phyloP scores from a whole-genome alignment of 2,329 filamentous ascomycete species.

The Emmonsiellopsis sp. region DNA sequence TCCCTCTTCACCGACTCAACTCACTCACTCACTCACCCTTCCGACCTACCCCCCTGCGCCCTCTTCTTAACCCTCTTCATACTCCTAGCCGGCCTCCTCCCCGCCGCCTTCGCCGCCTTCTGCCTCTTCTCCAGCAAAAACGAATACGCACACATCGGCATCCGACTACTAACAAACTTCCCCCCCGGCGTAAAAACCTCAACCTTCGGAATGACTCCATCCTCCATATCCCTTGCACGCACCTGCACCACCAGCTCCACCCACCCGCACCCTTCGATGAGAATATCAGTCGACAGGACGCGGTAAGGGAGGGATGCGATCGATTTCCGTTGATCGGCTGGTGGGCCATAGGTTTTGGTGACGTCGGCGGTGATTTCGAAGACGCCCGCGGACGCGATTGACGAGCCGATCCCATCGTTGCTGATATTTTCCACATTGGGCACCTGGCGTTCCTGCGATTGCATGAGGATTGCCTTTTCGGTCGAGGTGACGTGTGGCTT shows the following conservation, averaged over 20 bases:
- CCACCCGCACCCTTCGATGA: slow-evolving; percentile 91
- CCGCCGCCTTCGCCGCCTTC: slow-evolving; percentile 23
- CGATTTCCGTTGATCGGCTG: slow-evolving; percentile 57
- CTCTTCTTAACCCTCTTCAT: neutral
- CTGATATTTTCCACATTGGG: slow-evolving; percentile 55
- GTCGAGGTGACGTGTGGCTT: slow-evolving; percentile 67
- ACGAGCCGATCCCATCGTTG: slow-evolving; percentile 47
- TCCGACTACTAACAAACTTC: slow-evolving; percentile 11
- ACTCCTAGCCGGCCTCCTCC: slow-evolving; percentile 16
- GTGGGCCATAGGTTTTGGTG: slow-evolving; percentile 68
- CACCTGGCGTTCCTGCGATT: slow-evolving; percentile 53
- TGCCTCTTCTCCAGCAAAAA: slow-evolving; percentile 13
- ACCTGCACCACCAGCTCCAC: slow-evolving; percentile 80
- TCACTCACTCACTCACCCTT: neutral
- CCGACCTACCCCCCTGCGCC: neutral
- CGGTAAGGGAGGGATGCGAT: slow-evolving; percentile 61
- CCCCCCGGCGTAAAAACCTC: slow-evolving; percentile 82
- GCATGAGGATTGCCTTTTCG: slow-evolving; percentile 67
- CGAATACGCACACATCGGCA: slow-evolving; percentile 8
- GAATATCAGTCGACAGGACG: slow-evolving; percentile 70
- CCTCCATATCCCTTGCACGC: slow-evolving; percentile 42
- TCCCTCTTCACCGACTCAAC: too few relatives aligned
- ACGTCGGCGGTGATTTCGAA: slow-evolving; percentile 75
- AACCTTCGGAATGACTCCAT: slow-evolving; percentile 54
- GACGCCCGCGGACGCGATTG: slow-evolving; percentile 60